Conservation (phyloP, 129 eudicot genomes). For the Chrysanthemum makinoi region DNA sequence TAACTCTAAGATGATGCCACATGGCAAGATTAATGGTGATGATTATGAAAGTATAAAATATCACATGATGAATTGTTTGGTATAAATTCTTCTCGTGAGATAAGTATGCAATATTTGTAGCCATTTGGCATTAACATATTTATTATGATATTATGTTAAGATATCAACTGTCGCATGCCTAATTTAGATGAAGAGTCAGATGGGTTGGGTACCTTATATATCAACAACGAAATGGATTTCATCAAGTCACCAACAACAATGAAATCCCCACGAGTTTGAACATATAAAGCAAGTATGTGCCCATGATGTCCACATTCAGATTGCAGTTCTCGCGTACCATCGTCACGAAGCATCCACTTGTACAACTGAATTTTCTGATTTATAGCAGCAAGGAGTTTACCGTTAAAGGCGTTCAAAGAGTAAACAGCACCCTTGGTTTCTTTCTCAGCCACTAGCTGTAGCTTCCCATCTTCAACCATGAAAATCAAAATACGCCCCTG, state of each 20-base stretch:
- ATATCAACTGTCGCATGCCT: not conserved
- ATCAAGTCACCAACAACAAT: conserved; percentile 94
- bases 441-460: conserved; percentile 91
- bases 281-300: conserved; percentile 92
- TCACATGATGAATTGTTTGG: too few relatives aligned
- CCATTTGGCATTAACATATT: too few relatives aligned
- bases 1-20: too few relatives aligned
- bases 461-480: conserved; percentile 82
- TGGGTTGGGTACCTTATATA: conserved; percentile 60
- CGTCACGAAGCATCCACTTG: conserved; percentile 98
- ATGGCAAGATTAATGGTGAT: too few relatives aligned
- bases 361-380: conserved; percentile 95
- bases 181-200: not conserved
- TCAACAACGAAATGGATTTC: conserved; percentile 87
- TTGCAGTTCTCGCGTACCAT: conserved; percentile 85
- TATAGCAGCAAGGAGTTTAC: conserved; percentile 91
- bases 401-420: conserved; percentile 87
- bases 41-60: too few relatives aligned
- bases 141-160: not conserved
- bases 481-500: conserved; percentile 89
- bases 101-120: too few relatives aligned
- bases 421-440: conserved; percentile 98
- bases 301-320: conserved; percentile 99
- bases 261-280: conserved; percentile 98
- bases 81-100: too few relatives aligned